Percentiles rank a stretch among this genome's conserved stretches.
Evolutionary conservation across 1,139 yeast species (phyloP).

Genomic region (Geotrichum aggregatum): DNA sequence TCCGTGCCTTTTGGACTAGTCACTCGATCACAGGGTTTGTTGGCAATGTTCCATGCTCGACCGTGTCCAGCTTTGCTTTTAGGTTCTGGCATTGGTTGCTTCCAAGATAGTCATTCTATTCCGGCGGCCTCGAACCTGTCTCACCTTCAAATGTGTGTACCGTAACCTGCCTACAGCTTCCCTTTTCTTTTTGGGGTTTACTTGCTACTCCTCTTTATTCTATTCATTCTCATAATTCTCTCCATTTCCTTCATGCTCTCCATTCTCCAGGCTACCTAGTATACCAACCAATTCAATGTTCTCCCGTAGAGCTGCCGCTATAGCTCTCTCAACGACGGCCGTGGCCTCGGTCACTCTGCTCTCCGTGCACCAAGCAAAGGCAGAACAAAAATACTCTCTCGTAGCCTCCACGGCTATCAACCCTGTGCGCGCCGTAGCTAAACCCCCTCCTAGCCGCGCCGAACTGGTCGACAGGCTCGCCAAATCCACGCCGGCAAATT

Average conservation of each 20-base stretch:
- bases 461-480: constrained; percentile 10
- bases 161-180: no score
- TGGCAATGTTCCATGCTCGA: no score
- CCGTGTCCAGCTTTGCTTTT: no score
- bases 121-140: no score
- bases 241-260: no score
- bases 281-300: neutral
- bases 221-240: no score
- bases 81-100: no score
- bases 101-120: no score
- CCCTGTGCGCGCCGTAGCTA: constrained; percentile 13
- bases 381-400: neutral
- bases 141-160: no score
- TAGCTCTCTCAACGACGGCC: neutral
- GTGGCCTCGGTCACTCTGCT: neutral
- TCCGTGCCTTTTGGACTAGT: no score
- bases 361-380: constrained; percentile 5
- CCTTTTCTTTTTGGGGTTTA: no score
- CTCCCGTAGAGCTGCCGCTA: constrained; percentile 1
- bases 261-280: neutral
- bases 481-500: constrained; percentile 13
- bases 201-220: neutral
- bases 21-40: no score
- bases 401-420: neutral
- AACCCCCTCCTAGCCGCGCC: constrained; percentile 16